A percentile compares a stretch with the other conserved stretches of the same genome.
phyloP scores from a whole-genome alignment of 208 protist genomes.

The Leishmania major region DNA sequence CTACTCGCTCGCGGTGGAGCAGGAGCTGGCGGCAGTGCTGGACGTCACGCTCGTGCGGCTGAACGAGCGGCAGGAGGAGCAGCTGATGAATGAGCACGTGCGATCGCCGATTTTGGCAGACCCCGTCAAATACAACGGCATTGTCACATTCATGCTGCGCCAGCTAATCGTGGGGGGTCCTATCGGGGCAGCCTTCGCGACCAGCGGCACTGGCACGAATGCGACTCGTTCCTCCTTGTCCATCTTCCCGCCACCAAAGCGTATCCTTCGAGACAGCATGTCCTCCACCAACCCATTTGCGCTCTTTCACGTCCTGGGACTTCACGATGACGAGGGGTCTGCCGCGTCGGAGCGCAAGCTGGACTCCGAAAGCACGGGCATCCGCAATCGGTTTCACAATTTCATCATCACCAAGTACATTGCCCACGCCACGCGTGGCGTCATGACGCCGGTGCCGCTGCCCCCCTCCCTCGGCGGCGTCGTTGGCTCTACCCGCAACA shows the following conservation, averaged over 20 bases:
- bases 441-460: constrained; percentile 44
- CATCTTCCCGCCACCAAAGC: constrained; percentile 11
- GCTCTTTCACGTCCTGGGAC: constrained; percentile 70
- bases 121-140: constrained; percentile 68
- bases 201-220: background rate
- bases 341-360: constrained; percentile 47
- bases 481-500: constrained; percentile 10
- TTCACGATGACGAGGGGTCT: constrained; percentile 73
- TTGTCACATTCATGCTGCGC: constrained; percentile 73
- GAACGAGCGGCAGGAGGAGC: constrained; percentile 77
- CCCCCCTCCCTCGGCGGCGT: constrained; percentile 33
- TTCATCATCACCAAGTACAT: constrained; percentile 79
- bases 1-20: constrained; percentile 62
- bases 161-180: constrained; percentile 42
- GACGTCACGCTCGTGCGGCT: constrained; percentile 69
- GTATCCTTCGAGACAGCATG: constrained; percentile 43
- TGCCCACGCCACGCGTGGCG: constrained; percentile 38
- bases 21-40: constrained; percentile 58
- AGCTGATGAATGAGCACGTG: constrained; percentile 73
- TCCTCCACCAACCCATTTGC: constrained; percentile 46
- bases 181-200: background rate
- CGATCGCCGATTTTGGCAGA: constrained; percentile 60
- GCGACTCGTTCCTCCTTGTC: background rate
- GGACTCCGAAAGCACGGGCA: constrained; percentile 39
- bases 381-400: constrained; percentile 66